phyloP scores from a whole-genome alignment of 495 filamentous ascomycete genomes.

The Pseudoneurospora amorphoporcata region DNA sequence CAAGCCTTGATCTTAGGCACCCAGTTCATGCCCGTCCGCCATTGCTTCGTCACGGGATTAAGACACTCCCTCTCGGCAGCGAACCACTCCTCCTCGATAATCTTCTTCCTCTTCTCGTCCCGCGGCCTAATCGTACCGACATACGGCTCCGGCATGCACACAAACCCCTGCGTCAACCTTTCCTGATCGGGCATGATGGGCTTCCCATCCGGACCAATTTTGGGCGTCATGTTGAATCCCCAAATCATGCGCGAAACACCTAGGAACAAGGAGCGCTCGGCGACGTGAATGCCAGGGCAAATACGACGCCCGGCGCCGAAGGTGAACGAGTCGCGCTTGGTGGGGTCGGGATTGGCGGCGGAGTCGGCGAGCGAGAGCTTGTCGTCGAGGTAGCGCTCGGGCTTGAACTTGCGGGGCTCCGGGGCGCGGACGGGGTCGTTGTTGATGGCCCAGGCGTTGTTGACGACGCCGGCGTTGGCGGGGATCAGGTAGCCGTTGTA shows the following conservation, averaged over 20 bases:
- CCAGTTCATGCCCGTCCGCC: constrained; percentile 8
- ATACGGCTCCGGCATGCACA: constrained; percentile 33
- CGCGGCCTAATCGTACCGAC: constrained; percentile 25
- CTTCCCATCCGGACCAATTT: constrained; percentile 22
- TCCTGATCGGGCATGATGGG: constrained; percentile 30
- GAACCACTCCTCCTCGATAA: constrained; percentile 26
- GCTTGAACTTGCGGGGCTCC: constrained; percentile 28
- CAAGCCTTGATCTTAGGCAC: not conserved
- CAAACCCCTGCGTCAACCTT: constrained; percentile 32
- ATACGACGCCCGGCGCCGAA: constrained; percentile 52
- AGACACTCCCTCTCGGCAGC: constrained; percentile 23
- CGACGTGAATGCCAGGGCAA: constrained; percentile 49
- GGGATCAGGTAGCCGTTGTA: constrained; percentile 44
- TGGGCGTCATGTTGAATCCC: constrained; percentile 37
- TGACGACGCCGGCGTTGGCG: constrained; percentile 33
- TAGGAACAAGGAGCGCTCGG: constrained; percentile 46
- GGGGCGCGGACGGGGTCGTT: constrained; percentile 26
- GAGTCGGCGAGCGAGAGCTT: constrained; percentile 17
- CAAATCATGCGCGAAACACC: constrained; percentile 42
- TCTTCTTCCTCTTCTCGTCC: constrained; percentile 15
- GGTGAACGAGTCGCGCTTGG: constrained; percentile 33
- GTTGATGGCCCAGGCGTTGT: constrained; percentile 40
- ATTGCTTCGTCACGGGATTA: constrained; percentile 23
- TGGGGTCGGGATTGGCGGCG: constrained; percentile 22
- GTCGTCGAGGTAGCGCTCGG: constrained; percentile 21